These are phyloP conservation scores for Torrubiellomyces zombiae DNA, from an alignment of 2,329 filamentous ascomycete species.

Conservation along the genomic window DNA sequence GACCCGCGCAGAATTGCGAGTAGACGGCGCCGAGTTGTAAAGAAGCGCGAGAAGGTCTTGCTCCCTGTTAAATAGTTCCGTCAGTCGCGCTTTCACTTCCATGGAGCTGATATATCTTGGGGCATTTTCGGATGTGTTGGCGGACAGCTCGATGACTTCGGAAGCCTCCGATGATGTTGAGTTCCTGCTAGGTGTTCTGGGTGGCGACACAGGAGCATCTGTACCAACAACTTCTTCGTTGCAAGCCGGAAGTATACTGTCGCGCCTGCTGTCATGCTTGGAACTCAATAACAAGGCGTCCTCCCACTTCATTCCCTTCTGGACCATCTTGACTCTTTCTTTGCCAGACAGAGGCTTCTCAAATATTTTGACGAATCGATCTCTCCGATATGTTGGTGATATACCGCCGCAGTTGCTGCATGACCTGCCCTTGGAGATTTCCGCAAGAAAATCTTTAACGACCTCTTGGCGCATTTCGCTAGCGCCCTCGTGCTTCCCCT, in stretches of 20 bases:
- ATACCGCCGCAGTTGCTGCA: slow-evolving; percentile 55
- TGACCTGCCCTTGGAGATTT: slow-evolving; percentile 50
- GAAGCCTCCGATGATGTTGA: slow-evolving; percentile 27
- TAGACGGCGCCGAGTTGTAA: slow-evolving; percentile 56
- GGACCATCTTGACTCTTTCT: slow-evolving; percentile 61
- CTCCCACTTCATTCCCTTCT: slow-evolving; percentile 45
- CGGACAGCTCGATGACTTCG: slow-evolving; percentile 16
- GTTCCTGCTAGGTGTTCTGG: slow-evolving; percentile 29
- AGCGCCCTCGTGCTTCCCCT: slow-evolving; percentile 69
- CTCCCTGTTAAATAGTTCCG: slow-evolving; percentile 72
- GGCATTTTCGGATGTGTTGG: no score
- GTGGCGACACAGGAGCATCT: slow-evolving; percentile 29
- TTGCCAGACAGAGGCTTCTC: slow-evolving; percentile 62
- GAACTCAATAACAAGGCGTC: slow-evolving; percentile 45
- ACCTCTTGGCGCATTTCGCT: slow-evolving; percentile 59
- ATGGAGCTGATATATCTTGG: slow-evolving; percentile 67
- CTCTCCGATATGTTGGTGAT: slow-evolving; percentile 73
- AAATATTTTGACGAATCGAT: slow-evolving; percentile 86
- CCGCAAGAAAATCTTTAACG: slow-evolving; percentile 65
- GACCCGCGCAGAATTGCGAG: slow-evolving; percentile 39
- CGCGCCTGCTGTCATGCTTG: no score
- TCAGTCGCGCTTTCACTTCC: slow-evolving; percentile 67
- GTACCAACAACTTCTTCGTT: slow-evolving; percentile 59
- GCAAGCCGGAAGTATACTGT: no score
- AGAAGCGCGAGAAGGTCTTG: slow-evolving; percentile 69